Evolutionary conservation across 1,284 basidiomycete species (phyloP).

Genomic region (Melanopsichium pennsylvanicum): DNA sequence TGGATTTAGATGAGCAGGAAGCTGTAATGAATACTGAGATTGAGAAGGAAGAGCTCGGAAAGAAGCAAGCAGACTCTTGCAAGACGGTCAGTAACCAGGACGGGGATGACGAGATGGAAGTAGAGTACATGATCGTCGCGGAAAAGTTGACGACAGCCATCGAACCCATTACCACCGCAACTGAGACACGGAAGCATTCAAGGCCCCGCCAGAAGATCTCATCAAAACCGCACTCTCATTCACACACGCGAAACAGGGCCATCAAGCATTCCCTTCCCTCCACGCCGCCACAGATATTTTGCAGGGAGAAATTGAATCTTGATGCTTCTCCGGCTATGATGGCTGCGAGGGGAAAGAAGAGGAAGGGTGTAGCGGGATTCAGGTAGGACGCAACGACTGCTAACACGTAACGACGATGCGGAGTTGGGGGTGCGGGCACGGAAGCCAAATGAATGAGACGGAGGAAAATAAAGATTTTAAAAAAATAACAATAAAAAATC

Average conservation of each 20-base stretch:
- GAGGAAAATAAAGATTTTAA: not conserved
- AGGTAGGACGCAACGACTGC: constrained; percentile 2
- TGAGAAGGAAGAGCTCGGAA: too few relatives aligned
- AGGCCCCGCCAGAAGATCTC: too few relatives aligned
- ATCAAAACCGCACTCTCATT: too few relatives aligned
- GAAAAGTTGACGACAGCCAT: constrained; percentile 7
- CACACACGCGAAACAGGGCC: not conserved
- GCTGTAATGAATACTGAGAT: too few relatives aligned
- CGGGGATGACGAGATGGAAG: constrained; percentile 16
- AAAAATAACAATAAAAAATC: constrained; percentile 2
- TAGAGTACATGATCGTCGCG: constrained; percentile 31
- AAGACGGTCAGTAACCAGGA: not conserved
- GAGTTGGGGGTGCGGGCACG: not conserved
- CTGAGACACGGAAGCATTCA: not conserved
- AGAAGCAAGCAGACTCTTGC: too few relatives aligned
- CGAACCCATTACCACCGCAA: not conserved
- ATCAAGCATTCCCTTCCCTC: not conserved
- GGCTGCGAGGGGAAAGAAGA: not conserved
- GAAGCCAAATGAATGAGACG: not conserved
- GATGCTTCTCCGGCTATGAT: too few relatives aligned
- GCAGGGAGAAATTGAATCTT: too few relatives aligned
- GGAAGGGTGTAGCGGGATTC: constrained; percentile 12
- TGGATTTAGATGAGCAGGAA: too few relatives aligned
- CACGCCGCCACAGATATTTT: constrained; percentile 9
- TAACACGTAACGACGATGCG: constrained; percentile 13